Conservation (phyloP, 805 yeast genomes). For the Nakazawaea laoshanensis region DNA sequence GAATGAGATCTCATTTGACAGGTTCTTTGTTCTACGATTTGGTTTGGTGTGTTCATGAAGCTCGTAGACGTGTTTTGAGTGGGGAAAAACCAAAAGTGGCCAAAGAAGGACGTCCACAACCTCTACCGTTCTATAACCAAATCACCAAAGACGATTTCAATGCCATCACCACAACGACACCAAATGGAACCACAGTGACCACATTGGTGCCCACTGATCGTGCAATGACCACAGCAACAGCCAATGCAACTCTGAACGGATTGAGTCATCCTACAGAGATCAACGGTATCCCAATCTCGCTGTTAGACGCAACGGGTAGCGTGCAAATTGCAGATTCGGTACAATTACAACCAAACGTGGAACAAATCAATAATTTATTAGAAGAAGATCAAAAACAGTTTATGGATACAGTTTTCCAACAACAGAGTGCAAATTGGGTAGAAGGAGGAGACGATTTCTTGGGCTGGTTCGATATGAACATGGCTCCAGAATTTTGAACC, state of each 20-base stretch:
- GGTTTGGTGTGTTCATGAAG: constrained; percentile 93
- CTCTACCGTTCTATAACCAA: constrained; percentile 85
- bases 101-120: constrained; percentile 39
- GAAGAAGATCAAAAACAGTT: constrained; percentile 16
- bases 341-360: constrained; percentile 3
- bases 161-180: constrained; percentile 78
- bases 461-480: constrained; percentile 88
- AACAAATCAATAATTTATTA: neutral
- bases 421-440: constrained; percentile 80
- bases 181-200: constrained; percentile 87
- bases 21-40: constrained; percentile 87
- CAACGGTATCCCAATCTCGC: constrained; percentile 29
- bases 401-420: constrained; percentile 57
- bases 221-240: constrained; percentile 57
- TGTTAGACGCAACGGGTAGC: constrained; percentile 79
- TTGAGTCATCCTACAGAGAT: constrained; percentile 35
- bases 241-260: constrained; percentile 49
- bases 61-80: constrained; percentile 60
- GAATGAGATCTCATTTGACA: constrained; percentile 88
- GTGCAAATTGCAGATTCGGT: constrained; percentile 11
- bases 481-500: constrained; percentile 56
- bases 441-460: constrained; percentile 81
- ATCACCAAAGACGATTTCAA: constrained; percentile 84
- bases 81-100: constrained; percentile 18
- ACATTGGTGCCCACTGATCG: constrained; percentile 81